Conservation (phyloP, 768 basidiomycete genomes). For the Calocybe cyanea region DNA sequence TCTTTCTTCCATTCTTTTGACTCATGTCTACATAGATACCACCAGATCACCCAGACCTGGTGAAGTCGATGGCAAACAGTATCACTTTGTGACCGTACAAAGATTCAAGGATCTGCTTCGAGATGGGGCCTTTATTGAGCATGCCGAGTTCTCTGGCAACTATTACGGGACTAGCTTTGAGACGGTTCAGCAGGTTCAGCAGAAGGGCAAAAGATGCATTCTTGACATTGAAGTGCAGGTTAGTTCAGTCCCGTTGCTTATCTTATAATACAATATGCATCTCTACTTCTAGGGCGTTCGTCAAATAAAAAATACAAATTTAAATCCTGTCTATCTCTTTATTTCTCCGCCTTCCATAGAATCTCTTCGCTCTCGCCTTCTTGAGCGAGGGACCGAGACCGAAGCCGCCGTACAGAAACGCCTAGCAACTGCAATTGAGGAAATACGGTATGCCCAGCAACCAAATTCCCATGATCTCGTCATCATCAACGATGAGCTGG, state of each 20-base stretch:
- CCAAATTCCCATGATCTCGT: slow-evolving; percentile 73
- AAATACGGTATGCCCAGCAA: slow-evolving; percentile 82
- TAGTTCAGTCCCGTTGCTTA: slow-evolving; percentile 21
- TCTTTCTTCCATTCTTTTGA: slow-evolving; percentile 11
- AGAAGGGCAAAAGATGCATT: slow-evolving; percentile 77
- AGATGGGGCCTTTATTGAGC: slow-evolving; percentile 83
- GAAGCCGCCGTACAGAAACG: slow-evolving; percentile 70
- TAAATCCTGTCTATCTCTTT: slow-evolving; percentile 89
- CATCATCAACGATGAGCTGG: slow-evolving; percentile 88
- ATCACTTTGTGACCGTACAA: slow-evolving; percentile 78
- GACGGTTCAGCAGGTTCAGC: slow-evolving; percentile 66
- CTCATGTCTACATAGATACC: slow-evolving; percentile 58
- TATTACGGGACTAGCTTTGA: slow-evolving; percentile 88
- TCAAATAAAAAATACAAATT: slow-evolving; percentile 78
- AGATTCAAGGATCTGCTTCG: slow-evolving; percentile 67
- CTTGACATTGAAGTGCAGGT: slow-evolving; percentile 97
- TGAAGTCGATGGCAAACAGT: slow-evolving; percentile 78
- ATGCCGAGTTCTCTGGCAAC: slow-evolving; percentile 91
- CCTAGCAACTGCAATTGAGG: slow-evolving; percentile 70
- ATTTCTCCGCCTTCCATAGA: slow-evolving; percentile 82
- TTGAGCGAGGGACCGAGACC: slow-evolving; percentile 80
- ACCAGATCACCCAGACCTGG: slow-evolving; percentile 82
- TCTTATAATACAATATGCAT: slow-evolving; percentile 6
- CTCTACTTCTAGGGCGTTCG: slow-evolving; percentile 69
- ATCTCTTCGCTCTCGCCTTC: slow-evolving; percentile 67